Base-by-base conservation (phyloP, 345 rosid species). In the Moricandia moricandioides region DNA sequence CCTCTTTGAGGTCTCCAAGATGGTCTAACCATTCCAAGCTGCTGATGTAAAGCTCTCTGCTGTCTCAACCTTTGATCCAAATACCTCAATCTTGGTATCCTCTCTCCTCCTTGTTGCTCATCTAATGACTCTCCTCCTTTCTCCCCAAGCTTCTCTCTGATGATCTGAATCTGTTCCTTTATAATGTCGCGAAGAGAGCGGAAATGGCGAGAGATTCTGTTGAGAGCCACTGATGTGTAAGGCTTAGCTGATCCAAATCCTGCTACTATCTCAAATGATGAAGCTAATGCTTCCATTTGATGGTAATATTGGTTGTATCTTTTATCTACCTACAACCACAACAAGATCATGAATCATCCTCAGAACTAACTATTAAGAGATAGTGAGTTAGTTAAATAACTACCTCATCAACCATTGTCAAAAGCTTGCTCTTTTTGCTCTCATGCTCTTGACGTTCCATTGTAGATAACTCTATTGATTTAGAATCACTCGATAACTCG, bases 1-100 rank as follows among this genome's bases (percentile, higher is more conserved):
- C 99, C 97, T 83, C 98, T 85, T 74, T 95, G 99, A 37, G 99
- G 99, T 79, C 97, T 87, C 99, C 99, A 95, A 51, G 90, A 85
- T 1, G 90, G 87, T 64, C 91, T 88, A 84, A 89, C 89, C 85
- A 90, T 90, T 30, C 96, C 98, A 65, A 92, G 88, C 78, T 92
- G 98, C 82, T 92, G 96, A 81, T 95, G 98, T 58, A 92, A 86
- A 70, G 91, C 89, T 75, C 90, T 86, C 68, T 90, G 97, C 74
- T 92, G 99, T 82, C 90, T 87, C 30, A 92, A 86, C 71, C 90
- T 85, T 84, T 88, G 99, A 74, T 92, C 99, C 37, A 92, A 86
- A 71, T 81, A 90, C 49, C 97, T 83, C 9, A 95, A 84, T 0
- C 94, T 88, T 9, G 97, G 85, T 79, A 95, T 92, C 17, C 85